Evolutionary conservation across 148 eudicot genomes (phyloP).

Genomic region (Vaccinium vitisidaea): DNA sequence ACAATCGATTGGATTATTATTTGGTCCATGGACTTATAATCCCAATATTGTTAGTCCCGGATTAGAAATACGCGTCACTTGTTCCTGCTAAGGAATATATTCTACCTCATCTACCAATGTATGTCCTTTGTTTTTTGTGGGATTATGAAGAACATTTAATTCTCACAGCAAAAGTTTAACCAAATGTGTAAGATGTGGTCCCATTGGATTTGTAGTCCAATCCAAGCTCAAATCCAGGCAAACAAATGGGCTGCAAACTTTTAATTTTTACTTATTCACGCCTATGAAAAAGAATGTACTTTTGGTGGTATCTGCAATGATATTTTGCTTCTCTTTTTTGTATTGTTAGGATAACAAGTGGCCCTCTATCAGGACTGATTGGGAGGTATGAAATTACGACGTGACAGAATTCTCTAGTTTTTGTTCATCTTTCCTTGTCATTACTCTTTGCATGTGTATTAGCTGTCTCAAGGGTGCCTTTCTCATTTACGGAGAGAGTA

Average conservation of each 20-base stretch:
- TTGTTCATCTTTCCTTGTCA: background rate
- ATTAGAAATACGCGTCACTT: no score
- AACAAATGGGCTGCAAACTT: background rate
- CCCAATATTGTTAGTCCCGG: no score
- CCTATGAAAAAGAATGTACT: background rate
- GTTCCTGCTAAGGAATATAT: background rate
- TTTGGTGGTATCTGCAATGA: conserved; percentile 23
- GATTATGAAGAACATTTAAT: background rate
- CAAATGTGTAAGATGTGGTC: background rate
- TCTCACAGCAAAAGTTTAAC: background rate
- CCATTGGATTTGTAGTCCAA: background rate
- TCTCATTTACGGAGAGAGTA: background rate
- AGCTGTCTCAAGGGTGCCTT: background rate
- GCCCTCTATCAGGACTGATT: conserved; percentile 93
- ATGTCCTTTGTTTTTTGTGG: background rate
- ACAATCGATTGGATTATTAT: no score
- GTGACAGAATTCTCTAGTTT: background rate
- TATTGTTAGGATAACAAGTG: conserved; percentile 80
- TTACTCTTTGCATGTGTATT: background rate
- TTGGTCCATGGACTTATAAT: no score
- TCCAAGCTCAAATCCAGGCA: background rate
- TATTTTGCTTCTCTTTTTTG: conserved; percentile 19
- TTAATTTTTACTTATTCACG: background rate
- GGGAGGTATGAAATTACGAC: conserved; percentile 55
- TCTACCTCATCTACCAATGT: background rate